Percentiles rank a stretch among this genome's conserved stretches.
phyloP scores from a whole-genome alignment of 805 yeast species.

The Zygoascus flipseniorum region DNA sequence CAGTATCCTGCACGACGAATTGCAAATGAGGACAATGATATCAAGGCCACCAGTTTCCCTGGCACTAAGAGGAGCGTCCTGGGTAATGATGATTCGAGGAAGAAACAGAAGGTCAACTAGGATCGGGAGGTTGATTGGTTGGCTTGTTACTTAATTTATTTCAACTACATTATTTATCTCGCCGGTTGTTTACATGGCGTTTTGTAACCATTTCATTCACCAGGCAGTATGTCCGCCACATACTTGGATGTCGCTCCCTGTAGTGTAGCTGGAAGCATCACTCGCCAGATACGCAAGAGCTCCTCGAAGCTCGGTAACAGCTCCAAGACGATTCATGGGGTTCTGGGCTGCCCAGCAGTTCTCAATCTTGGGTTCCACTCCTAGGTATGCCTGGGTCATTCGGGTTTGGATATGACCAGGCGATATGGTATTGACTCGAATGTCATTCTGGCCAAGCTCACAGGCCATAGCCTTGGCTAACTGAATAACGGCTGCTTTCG shows the following conservation, averaged over 20 bases:
- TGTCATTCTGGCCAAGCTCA: constrained; percentile 46
- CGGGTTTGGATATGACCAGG: constrained; percentile 57
- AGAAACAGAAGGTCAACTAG: constrained; percentile 17
- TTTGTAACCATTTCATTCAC: constrained; percentile 4
- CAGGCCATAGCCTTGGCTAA: constrained; percentile 38
- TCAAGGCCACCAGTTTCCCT: constrained; percentile 33
- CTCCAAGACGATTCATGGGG: constrained; percentile 55
- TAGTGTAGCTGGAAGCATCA: constrained; percentile 41
- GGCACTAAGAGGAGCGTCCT: constrained; percentile 26
- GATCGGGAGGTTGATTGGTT: neutral
- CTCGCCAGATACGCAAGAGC: constrained; percentile 49
- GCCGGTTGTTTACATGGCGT: too few species aligned
- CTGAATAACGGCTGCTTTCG: constrained; percentile 32
- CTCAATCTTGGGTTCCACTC: constrained; percentile 41
- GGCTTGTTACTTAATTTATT: neutral
- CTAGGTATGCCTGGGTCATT: constrained; percentile 46
- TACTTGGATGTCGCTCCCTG: constrained; percentile 51
- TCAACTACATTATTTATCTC: neutral
- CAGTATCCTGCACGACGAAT: constrained; percentile 83
- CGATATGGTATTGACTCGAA: constrained; percentile 46
- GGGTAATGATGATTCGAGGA: constrained; percentile 17
- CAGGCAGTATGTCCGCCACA: constrained; percentile 41
- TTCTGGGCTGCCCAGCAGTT: constrained; percentile 31
- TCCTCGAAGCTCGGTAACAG: constrained; percentile 53
- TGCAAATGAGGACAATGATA: constrained; percentile 80